A percentile compares a stretch with the other conserved stretches of the same genome.
phyloP scores from a whole-genome alignment of 129 eudicot species.

The Flaveria linearis region DNA sequence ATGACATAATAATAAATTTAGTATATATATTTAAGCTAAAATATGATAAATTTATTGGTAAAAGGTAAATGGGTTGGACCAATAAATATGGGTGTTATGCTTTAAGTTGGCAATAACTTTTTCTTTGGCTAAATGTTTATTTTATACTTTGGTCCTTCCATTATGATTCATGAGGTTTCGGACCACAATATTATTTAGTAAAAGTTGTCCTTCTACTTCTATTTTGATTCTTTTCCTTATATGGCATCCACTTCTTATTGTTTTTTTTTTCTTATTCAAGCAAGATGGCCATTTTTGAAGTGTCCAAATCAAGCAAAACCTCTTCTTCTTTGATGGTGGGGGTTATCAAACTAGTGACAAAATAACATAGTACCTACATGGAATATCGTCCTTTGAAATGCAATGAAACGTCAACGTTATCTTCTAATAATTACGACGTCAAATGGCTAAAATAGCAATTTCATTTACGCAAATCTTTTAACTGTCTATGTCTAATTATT shows the following conservation, averaged over 20 bases:
- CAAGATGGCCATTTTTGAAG: slow-evolving; percentile 25
- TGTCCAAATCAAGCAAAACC: slow-evolving; percentile 29
- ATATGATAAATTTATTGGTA: not conserved
- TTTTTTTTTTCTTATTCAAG: slow-evolving; percentile 16
- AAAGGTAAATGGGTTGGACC: slow-evolving; percentile 24
- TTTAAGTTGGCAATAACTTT: slow-evolving; percentile 32
- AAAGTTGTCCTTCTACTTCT: slow-evolving; percentile 32
- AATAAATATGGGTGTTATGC: slow-evolving; percentile 27
- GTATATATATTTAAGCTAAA: not conserved
- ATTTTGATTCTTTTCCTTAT: slow-evolving; percentile 25
- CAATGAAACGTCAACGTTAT: not conserved
- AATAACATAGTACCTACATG: slow-evolving; percentile 26
- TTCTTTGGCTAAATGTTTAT: slow-evolving; percentile 16
- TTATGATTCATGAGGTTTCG: slow-evolving; percentile 38
- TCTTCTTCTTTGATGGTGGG: slow-evolving; percentile 11
- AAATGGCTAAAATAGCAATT: not conserved
- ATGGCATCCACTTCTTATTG: slow-evolving; percentile 18
- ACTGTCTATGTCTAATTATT: not conserved
- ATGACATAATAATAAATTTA: not conserved
- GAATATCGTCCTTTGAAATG: slow-evolving; percentile 29
- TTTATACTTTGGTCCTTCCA: slow-evolving; percentile 14
- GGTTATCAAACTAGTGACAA: slow-evolving; percentile 25
- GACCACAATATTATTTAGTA: slow-evolving; percentile 21
- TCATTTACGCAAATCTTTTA: not conserved
- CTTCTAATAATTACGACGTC: not conserved